Percentiles rank a stretch among this genome's conserved stretches.
Conservation (phyloP, 2,329 filamentous ascomycete species). For the Tolypocladium endophyticum region DNA sequence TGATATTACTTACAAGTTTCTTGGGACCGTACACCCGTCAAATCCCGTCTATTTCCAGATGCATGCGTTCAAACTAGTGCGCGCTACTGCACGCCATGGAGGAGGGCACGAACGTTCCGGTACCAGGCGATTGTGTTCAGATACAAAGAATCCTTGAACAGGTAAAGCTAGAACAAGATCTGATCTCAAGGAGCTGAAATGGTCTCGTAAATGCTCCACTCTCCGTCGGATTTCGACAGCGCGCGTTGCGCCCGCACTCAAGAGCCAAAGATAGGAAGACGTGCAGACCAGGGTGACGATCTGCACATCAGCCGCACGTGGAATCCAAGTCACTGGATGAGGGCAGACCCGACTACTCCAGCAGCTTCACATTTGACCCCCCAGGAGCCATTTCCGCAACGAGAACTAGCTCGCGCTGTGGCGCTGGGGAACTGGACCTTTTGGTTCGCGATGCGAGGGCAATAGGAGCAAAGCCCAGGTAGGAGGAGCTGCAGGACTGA, state of each 20-base stretch:
- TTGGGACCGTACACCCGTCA: neutral
- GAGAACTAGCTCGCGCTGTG: neutral
- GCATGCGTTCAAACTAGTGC: neutral
- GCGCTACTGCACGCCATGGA: neutral
- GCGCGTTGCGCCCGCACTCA: neutral
- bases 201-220: neutral
- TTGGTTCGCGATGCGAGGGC: neutral
- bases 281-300: neutral
- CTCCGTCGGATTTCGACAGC: neutral
- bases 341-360: neutral
- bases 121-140: neutral
- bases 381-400: neutral
- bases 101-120: neutral
- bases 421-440: neutral
- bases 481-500: neutral
- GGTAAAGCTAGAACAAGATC: neutral
- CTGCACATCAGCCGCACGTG: neutral
- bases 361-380: neutral
- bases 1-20: neutral
- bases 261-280: neutral
- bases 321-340: neutral
- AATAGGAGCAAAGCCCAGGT: neutral
- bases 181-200: neutral
- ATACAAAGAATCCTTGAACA: neutral
- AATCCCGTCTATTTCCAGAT: neutral